Evolutionary conservation across 495 filamentous ascomycete species (phyloP).

Genomic region (Thozetella sp.): DNA sequence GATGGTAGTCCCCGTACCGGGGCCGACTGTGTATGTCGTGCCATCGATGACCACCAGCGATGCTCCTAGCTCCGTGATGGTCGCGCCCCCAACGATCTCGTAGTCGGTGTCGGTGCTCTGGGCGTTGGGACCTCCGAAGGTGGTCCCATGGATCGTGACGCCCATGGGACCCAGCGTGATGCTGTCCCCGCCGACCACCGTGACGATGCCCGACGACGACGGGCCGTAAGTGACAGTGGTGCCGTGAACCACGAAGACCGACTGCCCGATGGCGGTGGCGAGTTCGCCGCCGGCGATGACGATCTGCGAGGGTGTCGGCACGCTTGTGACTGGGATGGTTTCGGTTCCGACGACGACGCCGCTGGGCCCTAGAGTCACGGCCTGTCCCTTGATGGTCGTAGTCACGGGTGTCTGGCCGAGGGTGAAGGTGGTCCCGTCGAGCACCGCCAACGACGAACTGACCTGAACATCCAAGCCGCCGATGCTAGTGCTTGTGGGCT

Average conservation of each 20-base stretch:
- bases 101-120: conserved; percentile 33
- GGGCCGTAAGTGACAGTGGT: conserved; percentile 42
- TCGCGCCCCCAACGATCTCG: conserved; percentile 46
- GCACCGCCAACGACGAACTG: conserved; percentile 38
- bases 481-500: conserved; percentile 35
- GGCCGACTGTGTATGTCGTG: conserved; percentile 43
- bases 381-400: conserved; percentile 39
- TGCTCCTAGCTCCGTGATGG: conserved; percentile 46
- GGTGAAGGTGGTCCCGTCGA: conserved; percentile 47
- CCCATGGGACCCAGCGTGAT: conserved; percentile 48
- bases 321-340: conserved; percentile 31
- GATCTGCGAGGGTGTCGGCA: conserved; percentile 34
- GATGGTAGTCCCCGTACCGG: conserved; percentile 28
- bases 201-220: conserved; percentile 19
- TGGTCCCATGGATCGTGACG: conserved; percentile 37
- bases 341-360: conserved; percentile 35
- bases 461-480: conserved; percentile 41
- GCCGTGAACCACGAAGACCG: conserved; percentile 41
- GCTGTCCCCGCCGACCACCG: conserved; percentile 40
- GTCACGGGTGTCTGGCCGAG: conserved; percentile 32
- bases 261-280: conserved; percentile 45
- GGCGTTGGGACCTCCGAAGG: conserved; percentile 35
- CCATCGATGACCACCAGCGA: conserved; percentile 51
- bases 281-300: conserved; percentile 46
- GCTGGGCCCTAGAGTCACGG: conserved; percentile 45